Evolutionary conservation across 1,139 yeast genomes (phyloP).

Genomic region (Saccharomyces hybrid): DNA sequence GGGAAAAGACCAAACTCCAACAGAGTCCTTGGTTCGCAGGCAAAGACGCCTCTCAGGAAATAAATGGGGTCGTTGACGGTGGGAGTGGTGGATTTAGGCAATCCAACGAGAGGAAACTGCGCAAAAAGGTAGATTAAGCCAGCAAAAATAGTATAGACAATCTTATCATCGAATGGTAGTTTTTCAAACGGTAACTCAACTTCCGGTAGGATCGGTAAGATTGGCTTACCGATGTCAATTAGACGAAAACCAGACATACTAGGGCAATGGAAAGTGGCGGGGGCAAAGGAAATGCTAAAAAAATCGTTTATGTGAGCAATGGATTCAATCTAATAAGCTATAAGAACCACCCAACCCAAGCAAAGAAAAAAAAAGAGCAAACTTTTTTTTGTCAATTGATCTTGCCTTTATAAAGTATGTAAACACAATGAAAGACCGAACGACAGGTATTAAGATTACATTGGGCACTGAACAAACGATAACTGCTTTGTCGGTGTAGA

Average conservation of each 20-base stretch:
- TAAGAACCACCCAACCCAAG: background rate
- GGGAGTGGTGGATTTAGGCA: conserved; percentile 45
- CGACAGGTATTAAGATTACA: too few relatives aligned
- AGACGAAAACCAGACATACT: conserved; percentile 41
- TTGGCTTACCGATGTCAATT: conserved; percentile 78
- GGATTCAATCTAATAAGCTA: background rate
- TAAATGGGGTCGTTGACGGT: conserved; percentile 59
- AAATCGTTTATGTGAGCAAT: background rate
- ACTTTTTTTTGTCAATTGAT: background rate
- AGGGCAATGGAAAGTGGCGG: background rate
- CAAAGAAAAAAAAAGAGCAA: background rate
- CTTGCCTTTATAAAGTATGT: background rate
- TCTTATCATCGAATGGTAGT: conserved; percentile 64
- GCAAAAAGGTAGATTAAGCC: conserved; percentile 57
- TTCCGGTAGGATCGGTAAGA: conserved; percentile 76
- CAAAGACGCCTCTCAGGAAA: conserved; percentile 69
- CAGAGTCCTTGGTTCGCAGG: conserved; percentile 59
- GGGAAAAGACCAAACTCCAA: conserved; percentile 79
- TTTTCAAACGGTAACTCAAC: conserved; percentile 68
- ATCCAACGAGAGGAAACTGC: conserved; percentile 74
- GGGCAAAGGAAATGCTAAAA: background rate
- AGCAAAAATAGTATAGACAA: conserved; percentile 66
- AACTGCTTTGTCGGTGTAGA: background rate
- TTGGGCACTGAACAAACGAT: background rate
- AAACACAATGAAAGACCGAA: too few relatives aligned